These are phyloP conservation scores for Cytospora chrysosperma DNA, from an alignment of 2,329 filamentous ascomycete genomes.

Conservation along the genomic window DNA sequence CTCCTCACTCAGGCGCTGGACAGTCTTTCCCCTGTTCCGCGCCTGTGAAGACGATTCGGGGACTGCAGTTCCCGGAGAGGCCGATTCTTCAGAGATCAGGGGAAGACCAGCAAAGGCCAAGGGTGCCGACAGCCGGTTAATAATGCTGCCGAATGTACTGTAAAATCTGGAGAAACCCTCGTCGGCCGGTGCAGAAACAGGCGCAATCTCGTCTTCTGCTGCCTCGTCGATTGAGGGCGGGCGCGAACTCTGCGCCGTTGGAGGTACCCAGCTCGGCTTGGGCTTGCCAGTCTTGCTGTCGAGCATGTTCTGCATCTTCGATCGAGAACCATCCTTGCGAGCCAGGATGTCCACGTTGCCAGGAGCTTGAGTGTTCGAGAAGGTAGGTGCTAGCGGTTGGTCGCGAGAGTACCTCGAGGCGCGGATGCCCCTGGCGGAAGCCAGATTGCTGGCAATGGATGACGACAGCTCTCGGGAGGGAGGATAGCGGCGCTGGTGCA, in stretches of 20 bases:
- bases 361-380: slow-evolving; percentile 72
- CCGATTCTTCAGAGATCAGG: slow-evolving; percentile 56
- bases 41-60: slow-evolving; percentile 41
- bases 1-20: slow-evolving; percentile 44
- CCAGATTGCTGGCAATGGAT: slow-evolving; percentile 85
- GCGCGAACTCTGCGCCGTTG: slow-evolving; percentile 33
- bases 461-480: slow-evolving; percentile 69
- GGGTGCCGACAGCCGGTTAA: slow-evolving; percentile 85
- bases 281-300: slow-evolving; percentile 51
- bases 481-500: slow-evolving; percentile 51
- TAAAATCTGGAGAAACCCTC: slow-evolving; percentile 91
- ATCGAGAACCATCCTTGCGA: slow-evolving; percentile 48
- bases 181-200: slow-evolving; percentile 46
- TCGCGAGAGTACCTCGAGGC: slow-evolving; percentile 54
- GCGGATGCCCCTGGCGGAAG: slow-evolving; percentile 78
- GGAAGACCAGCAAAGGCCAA: slow-evolving; percentile 92
- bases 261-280: slow-evolving; percentile 54
- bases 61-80: slow-evolving; percentile 34
- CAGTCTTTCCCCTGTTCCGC: slow-evolving; percentile 35
- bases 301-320: slow-evolving; percentile 57
- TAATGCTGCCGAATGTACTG: slow-evolving; percentile 82
- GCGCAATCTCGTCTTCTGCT: slow-evolving; percentile 31
- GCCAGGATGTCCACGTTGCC: slow-evolving; percentile 64
- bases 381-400: slow-evolving; percentile 67
- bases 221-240: slow-evolving; percentile 29